A percentile compares a stretch with the other conserved stretches of the same genome.
phyloP scores from a whole-genome alignment of 192 early-diverging fungal species.

The Backusella tuberculispora region DNA sequence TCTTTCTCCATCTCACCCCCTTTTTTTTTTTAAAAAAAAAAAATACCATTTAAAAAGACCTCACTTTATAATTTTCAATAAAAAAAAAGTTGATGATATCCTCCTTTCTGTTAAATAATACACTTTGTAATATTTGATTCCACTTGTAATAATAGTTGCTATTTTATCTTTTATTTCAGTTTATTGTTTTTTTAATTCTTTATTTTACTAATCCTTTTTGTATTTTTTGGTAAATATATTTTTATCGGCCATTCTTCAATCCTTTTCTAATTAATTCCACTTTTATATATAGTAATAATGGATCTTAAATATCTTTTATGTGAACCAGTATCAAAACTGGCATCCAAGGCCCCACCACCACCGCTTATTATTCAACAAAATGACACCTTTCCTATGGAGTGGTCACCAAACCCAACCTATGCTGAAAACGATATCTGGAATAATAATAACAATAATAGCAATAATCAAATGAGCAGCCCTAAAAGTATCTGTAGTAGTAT shows the following conservation, averaged over 20 bases:
- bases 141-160: not conserved
- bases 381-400: not conserved
- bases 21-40: conserved; percentile 14
- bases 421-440: conserved; percentile 6
- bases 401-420: not conserved
- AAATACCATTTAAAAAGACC: conserved; percentile 9
- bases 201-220: not conserved
- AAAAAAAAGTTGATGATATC: conserved; percentile 19
- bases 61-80: conserved; percentile 14
- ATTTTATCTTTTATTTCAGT: conserved; percentile 1
- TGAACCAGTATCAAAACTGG: conserved; percentile 8
- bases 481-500: conserved; percentile 26
- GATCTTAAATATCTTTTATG: conserved; percentile 29
- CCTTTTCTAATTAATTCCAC: not conserved
- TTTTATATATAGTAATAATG: conserved; percentile 13
- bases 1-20: conserved; percentile 1
- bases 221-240: conserved; percentile 5
- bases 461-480: conserved; percentile 6
- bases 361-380: conserved; percentile 9
- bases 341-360: not conserved
- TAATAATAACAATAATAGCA: not conserved
- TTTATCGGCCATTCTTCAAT: not conserved
- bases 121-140: conserved; percentile 2
- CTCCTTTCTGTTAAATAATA: conserved; percentile 3
- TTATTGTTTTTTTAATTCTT: not conserved